Conservation (phyloP, 1,139 yeast genomes). For the Suhomyces maxii region DNA sequence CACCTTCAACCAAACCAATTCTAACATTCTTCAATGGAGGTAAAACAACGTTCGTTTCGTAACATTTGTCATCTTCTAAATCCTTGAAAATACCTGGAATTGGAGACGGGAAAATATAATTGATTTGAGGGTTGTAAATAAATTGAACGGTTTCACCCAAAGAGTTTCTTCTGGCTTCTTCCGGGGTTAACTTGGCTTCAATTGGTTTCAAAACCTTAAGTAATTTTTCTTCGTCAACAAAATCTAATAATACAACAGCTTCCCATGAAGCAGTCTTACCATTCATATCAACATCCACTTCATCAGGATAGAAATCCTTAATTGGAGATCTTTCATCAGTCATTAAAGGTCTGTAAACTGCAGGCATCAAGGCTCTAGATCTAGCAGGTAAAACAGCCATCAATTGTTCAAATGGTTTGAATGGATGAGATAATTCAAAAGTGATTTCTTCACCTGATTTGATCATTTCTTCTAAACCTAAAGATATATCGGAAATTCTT, state of each 20-base stretch:
- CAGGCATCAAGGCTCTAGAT: slow-evolving; percentile 79
- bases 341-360: slow-evolving; percentile 78
- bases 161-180: slow-evolving; percentile 70
- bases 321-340: slow-evolving; percentile 88
- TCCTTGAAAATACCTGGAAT: slow-evolving; percentile 77
- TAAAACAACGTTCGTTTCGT: slow-evolving; percentile 54
- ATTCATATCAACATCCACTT: slow-evolving; percentile 86
- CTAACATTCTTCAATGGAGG: slow-evolving; percentile 52
- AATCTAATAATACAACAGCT: slow-evolving; percentile 92
- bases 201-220: slow-evolving; percentile 67
- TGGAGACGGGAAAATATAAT: slow-evolving; percentile 71
- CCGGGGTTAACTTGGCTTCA: slow-evolving; percentile 60
- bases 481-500: slow-evolving; percentile 78
- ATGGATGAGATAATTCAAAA: slow-evolving; percentile 75
- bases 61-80: slow-evolving; percentile 75
- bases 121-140: slow-evolving; percentile 74
- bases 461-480: slow-evolving; percentile 61
- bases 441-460: slow-evolving; percentile 42
- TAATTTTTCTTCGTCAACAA: slow-evolving; percentile 82
- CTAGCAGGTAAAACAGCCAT: slow-evolving; percentile 98
- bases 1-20: slow-evolving; percentile 68
- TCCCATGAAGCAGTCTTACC: slow-evolving; percentile 98
- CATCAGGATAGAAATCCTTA: slow-evolving; percentile 84
- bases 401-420: slow-evolving; percentile 91
- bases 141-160: slow-evolving; percentile 72